Conservation (phyloP, 805 yeast genomes). For the Ogataea parapolymorpha region DNA sequence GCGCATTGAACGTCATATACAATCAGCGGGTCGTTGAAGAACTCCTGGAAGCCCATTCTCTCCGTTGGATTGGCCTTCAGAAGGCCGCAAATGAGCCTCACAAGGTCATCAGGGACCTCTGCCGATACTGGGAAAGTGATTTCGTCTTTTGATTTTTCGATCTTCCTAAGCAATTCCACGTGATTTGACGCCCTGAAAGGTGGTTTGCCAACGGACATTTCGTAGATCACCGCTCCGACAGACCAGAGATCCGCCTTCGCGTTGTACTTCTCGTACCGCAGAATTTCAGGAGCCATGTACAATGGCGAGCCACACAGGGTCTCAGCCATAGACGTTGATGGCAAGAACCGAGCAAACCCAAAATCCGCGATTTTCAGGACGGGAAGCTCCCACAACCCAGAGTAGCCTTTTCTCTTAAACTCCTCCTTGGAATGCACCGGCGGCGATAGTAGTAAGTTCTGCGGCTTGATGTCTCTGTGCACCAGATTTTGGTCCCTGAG, state of each 20-base stretch:
- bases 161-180: slow-evolving; percentile 80
- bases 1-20: slow-evolving; percentile 48
- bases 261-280: slow-evolving; percentile 90
- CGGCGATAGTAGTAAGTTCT: slow-evolving; percentile 76
- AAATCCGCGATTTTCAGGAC: slow-evolving; percentile 93
- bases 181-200: slow-evolving; percentile 95
- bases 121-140: slow-evolving; percentile 73
- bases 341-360: slow-evolving; percentile 94
- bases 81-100: slow-evolving; percentile 67
- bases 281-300: slow-evolving; percentile 98
- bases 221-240: slow-evolving; percentile 93
- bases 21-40: slow-evolving; percentile 72
- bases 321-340: slow-evolving; percentile 92
- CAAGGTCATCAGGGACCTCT: slow-evolving; percentile 61
- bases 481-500: slow-evolving; percentile 80
- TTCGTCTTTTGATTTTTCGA: slow-evolving; percentile 75
- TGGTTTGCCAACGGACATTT: slow-evolving; percentile 95
- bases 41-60: slow-evolving; percentile 84
- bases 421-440: slow-evolving; percentile 65
- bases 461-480: slow-evolving; percentile 95
- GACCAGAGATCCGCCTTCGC: slow-evolving; percentile 99
- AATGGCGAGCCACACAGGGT: slow-evolving; percentile 96
- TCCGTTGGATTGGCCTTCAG: slow-evolving; percentile 83
- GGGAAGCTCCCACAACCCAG: slow-evolving; percentile 87
- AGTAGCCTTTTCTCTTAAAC: slow-evolving; percentile 55